Evolutionary conservation across 1,139 yeast genomes (phyloP).

Genomic region (Kodamaea plutei): DNA sequence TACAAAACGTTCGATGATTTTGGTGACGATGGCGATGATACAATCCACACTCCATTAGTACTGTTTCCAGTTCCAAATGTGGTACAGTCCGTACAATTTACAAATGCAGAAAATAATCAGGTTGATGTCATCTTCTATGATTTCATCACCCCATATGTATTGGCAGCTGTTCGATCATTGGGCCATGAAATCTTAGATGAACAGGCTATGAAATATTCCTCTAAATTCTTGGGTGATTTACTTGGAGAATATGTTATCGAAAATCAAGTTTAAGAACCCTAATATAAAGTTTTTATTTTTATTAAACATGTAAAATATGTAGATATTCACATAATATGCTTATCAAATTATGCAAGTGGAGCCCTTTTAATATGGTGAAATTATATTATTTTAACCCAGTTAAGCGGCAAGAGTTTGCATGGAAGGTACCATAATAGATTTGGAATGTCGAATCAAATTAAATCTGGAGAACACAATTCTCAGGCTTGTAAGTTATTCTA

Average conservation of each 20-base stretch:
- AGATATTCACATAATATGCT: no score
- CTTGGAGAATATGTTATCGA: slow-evolving; percentile 26
- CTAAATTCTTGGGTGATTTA: slow-evolving; percentile 30
- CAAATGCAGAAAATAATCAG: slow-evolving; percentile 16
- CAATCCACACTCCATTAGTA: slow-evolving; percentile 62
- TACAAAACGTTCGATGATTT: slow-evolving; percentile 79
- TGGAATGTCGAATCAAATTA: no score
- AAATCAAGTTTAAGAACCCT: slow-evolving; percentile 3
- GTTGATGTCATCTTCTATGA: slow-evolving; percentile 77
- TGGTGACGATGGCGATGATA: slow-evolving; percentile 87
- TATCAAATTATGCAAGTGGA: no score
- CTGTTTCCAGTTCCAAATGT: slow-evolving; percentile 72
- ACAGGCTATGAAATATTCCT: slow-evolving; percentile 27
- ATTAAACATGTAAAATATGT: no score
- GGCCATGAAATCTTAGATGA: slow-evolving; percentile 16
- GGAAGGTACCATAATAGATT: no score
- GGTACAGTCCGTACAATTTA: slow-evolving; percentile 45
- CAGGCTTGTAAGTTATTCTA: slow-evolving; percentile 61
- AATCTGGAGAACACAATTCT: slow-evolving; percentile 45
- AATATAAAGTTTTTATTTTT: no score
- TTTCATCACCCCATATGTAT: slow-evolving; percentile 62
- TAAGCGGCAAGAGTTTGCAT: no score
- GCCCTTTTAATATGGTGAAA: no score
- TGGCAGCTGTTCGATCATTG: slow-evolving; percentile 49
- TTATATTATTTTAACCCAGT: no score